Evolutionary conservation across 2,329 filamentous ascomycete species (phyloP), one percentile per base, ranked within the genome.

Genomic region (Xylariaceae sp.): DNA sequence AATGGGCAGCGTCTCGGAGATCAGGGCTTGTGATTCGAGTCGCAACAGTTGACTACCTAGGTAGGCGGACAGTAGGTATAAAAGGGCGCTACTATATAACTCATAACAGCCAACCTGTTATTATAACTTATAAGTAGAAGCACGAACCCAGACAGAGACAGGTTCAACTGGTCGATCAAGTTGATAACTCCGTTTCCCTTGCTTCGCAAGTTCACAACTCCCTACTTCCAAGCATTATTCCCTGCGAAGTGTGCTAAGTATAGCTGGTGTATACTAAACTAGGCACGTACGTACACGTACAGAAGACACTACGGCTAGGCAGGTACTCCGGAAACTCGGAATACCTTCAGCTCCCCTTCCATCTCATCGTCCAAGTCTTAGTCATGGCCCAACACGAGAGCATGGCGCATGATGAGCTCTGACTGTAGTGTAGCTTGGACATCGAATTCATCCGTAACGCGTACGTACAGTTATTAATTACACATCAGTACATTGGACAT

Each of bases 1-100:
- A 65, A 66, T 62, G 67, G 23, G 67, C 59, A 65, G 61, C 59
- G 68, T 64, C 64, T 65, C 62, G 63, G 61, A 60, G 60, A 64
- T 60, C 62, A 62, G 60, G 62, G 59, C 57, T 63, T 63, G 64
- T 52, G 34, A 49, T 61, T 49, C 51, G 56, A 52, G 60, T 51
- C 48, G 57, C 47, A 49, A 45, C 42, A n/a, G 42, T 13, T 6
- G 13, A 42, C 13, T 42, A n/a, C 5, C 3, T 23, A 23, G 3
- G 45, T 23, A 49, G 6, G 45, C 18, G 18, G 7, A 10, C 15
- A 5, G 23, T 30, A 30, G 4, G 5, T 18, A 30, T 30, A 30
- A 30, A 4, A 30, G 23, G 4, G 23, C 23, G 23, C 23, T 30
- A n/a, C 15, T n/a, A 47, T 47, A 47, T 17, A n/a, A 47, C 44